Base-by-base conservation (phyloP, 1,139 yeast species). In the Pneumocystis jirovecii region DNA sequence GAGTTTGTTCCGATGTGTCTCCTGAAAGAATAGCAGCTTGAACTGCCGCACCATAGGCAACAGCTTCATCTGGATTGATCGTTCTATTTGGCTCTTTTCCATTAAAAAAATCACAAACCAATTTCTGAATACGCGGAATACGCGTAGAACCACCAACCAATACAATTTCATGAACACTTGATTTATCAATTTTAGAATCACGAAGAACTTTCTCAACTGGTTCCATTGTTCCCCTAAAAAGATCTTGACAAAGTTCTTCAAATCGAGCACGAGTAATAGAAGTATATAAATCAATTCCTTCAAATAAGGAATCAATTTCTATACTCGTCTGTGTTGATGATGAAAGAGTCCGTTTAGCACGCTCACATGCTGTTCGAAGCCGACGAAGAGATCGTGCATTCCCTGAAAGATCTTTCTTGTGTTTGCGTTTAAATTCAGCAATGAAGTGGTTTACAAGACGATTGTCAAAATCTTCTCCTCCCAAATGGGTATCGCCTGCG, bases 101-200 rank as follows among this genome's bases (percentile, higher is more conserved):
- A 78, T 91, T 93, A 81, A 93, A 91, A 91, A 85, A 91, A 82
- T 93, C 97, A 73, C 96, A 89, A 74, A 91, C 89, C 77, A 91
- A 85, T 82, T 91, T 89, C 84, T 93, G 97, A 77, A 91, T 88
- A 85, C 90, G 90, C 83, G 97, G 97, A 83, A 91, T 91, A 87
- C 97, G 91, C 80, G 98, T 91, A 73, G 98, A 91, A 85, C 98
- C 98, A 86, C 98, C 98, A 75, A 91, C 98, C 74, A 91, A 84
- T 78, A 91, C 98, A 78, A 91, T 91, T 82, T 91, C 97, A 79
- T 93, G 86, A 75, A 93, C 93, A 74, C 83, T 83, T 69, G 91
- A 80, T 86, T 91, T 91, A 80, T 87, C 82, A 75, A 89, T 82
- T 85, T 89, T 89, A 74, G 97, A 87, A 79, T 91, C 97, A 82